phyloP scores from a whole-genome alignment of 805 yeast genomes.

The Pichia cabralensis region DNA sequence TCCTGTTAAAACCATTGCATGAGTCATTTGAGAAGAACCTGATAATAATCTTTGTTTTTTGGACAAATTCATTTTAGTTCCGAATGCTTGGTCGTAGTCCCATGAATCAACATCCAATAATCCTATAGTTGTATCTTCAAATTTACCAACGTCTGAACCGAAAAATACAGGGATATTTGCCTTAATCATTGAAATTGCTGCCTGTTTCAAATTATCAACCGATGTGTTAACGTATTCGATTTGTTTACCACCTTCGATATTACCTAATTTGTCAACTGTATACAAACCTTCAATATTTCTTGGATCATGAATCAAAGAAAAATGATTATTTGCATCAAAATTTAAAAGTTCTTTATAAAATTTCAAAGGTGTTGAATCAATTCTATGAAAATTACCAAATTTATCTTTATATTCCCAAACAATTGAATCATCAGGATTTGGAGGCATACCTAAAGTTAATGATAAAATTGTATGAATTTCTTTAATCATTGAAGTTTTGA shows the following conservation, averaged over 20 bases:
- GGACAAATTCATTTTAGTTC: slow-evolving; percentile 24
- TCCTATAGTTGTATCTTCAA: slow-evolving; percentile 51
- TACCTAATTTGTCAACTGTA: slow-evolving; percentile 70
- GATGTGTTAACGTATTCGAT: slow-evolving; percentile 68
- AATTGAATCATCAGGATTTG: slow-evolving; percentile 55
- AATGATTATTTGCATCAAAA: slow-evolving; percentile 40
- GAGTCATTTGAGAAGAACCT: slow-evolving; percentile 65
- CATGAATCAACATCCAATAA: slow-evolving; percentile 62
- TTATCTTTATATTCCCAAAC: slow-evolving; percentile 72
- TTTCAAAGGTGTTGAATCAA: slow-evolving; percentile 53
- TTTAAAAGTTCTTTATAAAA: slow-evolving; percentile 51
- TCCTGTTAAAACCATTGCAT: slow-evolving; percentile 81
- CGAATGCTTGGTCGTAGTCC: slow-evolving; percentile 55
- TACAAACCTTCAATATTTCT: slow-evolving; percentile 61
- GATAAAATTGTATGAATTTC: slow-evolving; percentile 60
- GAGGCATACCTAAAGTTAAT: slow-evolving; percentile 70
- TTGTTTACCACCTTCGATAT: slow-evolving; percentile 62
- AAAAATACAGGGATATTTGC: slow-evolving; percentile 76
- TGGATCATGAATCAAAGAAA: slow-evolving; percentile 77
- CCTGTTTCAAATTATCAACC: slow-evolving; percentile 44
- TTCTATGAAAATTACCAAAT: slow-evolving; percentile 44
- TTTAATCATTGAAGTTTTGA: slow-evolving; percentile 36
- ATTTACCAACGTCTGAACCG: slow-evolving; percentile 82
- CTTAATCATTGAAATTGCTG: slow-evolving; percentile 62
- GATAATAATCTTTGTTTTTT: slow-evolving; percentile 27